Base-by-base conservation (phyloP, 2,329 filamentous ascomycete genomes). In the Helminthosporium solani region DNA sequence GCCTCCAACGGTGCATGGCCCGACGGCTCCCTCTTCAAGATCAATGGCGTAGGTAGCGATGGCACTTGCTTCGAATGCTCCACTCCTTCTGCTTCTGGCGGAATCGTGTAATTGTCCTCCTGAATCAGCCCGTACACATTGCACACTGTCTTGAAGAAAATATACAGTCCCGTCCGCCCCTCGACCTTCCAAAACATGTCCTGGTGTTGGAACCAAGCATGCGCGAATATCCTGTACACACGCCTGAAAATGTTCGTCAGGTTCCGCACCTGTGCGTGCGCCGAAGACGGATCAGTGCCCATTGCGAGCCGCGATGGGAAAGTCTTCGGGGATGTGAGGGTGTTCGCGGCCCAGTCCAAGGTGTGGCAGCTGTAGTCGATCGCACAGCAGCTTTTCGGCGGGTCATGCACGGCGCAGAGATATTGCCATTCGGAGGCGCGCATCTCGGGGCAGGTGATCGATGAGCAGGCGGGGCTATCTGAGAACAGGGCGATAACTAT, bases 331-430 rank as follows among this genome's bases (percentile, higher is more conserved):
- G 90, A 94, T 2, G 92, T 96, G 46, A 99, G 85, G 16, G 92
- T 88, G 62, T 95, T 96, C 46, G 90, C 91, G 2, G 94, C 94
- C 90, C 92, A 97, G 74, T 99, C 94, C 34, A 99, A 84, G 0
- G 94, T 99, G 69, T 99, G 94, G 70, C 92, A 97, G 79, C 91
- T 96, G 75, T 99, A 99, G 73, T 99, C 94, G 65, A 99, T 96
- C 41, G 94, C 94, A 71, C 92, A 96, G 76, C 94, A 99, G 61
- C 87, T 88, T 74, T 97, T 97, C 39, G 94, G 94, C 40, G 90
- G 87, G 66, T 97, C 92, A 69, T 99, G 94, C 2, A 97, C 94
- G 40, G 94, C 94, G 74, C 94, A 99, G 38, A 99, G 83, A 65
- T 97, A 99, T 73, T 99, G 94, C 94, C 94, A 99, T 75, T 99